Conservation (phyloP, 768 basidiomycete species). For the Favolaschia claudopus region DNA sequence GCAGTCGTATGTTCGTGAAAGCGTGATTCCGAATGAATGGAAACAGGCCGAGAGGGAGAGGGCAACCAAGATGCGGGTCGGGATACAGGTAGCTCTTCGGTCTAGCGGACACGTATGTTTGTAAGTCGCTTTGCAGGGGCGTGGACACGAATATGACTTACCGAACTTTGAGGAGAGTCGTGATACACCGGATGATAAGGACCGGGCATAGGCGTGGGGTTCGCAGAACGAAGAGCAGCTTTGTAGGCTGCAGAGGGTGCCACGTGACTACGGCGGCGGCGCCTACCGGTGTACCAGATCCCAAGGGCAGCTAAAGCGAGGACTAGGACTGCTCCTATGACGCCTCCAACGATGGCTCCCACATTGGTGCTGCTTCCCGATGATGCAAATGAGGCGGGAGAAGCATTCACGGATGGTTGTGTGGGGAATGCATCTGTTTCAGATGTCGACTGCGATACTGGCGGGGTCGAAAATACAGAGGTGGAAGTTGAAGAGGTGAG, state of each 20-base stretch:
- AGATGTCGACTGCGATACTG: too few species aligned
- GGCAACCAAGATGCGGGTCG: background rate
- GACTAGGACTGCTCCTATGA: constrained; percentile 49
- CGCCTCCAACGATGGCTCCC: constrained; percentile 57
- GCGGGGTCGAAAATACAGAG: too few species aligned
- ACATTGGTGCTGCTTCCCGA: constrained; percentile 30
- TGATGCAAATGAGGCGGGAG: background rate
- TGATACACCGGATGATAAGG: constrained; percentile 14
- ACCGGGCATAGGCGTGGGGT: constrained; percentile 11
- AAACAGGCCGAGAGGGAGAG: constrained; percentile 4
- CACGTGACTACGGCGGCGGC: constrained; percentile 12
- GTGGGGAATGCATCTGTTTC: too few species aligned
- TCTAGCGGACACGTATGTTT: background rate
- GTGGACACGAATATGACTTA: background rate
- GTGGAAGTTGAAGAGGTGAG: too few species aligned
- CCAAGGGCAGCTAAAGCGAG: constrained; percentile 33
- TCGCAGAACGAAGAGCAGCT: constrained; percentile 16
- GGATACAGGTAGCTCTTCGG: background rate
- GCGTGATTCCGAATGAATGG: constrained; percentile 15
- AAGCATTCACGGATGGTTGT: background rate
- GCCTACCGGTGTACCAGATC: constrained; percentile 15
- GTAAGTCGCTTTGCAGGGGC: background rate
- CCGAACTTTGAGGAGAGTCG: constrained; percentile 7
- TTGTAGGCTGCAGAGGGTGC: constrained; percentile 26
- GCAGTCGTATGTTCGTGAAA: constrained; percentile 18